Evolutionary conservation across 1,139 yeast genomes (phyloP).

Genomic region (Suhomyces yuchorum): DNA sequence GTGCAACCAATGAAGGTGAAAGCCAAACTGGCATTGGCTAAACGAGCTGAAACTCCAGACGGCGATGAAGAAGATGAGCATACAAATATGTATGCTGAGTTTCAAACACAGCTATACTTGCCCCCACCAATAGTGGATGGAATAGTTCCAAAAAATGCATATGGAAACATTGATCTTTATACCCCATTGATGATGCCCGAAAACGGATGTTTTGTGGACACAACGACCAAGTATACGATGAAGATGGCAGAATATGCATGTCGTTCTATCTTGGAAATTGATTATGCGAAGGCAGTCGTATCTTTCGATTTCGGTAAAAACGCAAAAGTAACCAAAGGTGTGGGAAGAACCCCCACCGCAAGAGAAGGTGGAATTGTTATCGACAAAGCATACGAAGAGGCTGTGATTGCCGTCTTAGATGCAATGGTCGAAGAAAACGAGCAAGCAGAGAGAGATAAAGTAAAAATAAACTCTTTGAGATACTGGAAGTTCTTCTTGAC

Average conservation of each 20-base stretch:
- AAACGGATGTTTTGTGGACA: conserved; percentile 64
- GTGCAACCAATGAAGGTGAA: conserved; percentile 61
- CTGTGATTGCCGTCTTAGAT: conserved; percentile 58
- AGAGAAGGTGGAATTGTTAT: conserved; percentile 77
- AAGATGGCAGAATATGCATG: conserved; percentile 71
- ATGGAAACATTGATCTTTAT: conserved; percentile 82
- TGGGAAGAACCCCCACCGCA: conserved; percentile 58
- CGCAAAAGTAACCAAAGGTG: conserved; percentile 4
- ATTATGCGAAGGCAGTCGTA: conserved; percentile 84
- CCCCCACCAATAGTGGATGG: conserved; percentile 73
- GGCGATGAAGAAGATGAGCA: conserved; percentile 53
- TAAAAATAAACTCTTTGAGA: conserved; percentile 55
- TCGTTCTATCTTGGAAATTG: conserved; percentile 57
- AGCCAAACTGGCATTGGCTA: conserved; percentile 15
- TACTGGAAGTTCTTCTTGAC: conserved; percentile 75
- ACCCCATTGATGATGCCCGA: conserved; percentile 78
- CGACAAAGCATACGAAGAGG: conserved; percentile 64
- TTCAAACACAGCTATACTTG: conserved; percentile 69
- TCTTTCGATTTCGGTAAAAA: conserved; percentile 70
- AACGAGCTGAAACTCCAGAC: conserved; percentile 21
- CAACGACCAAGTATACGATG: conserved; percentile 31
- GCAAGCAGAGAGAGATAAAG: conserved; percentile 47
- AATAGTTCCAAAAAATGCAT: conserved; percentile 69
- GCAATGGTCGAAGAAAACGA: conserved; percentile 58
- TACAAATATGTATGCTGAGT: conserved; percentile 67